Base-by-base conservation (phyloP, 2,329 filamentous ascomycete species). In the Rhynchosporium agropyri region DNA sequence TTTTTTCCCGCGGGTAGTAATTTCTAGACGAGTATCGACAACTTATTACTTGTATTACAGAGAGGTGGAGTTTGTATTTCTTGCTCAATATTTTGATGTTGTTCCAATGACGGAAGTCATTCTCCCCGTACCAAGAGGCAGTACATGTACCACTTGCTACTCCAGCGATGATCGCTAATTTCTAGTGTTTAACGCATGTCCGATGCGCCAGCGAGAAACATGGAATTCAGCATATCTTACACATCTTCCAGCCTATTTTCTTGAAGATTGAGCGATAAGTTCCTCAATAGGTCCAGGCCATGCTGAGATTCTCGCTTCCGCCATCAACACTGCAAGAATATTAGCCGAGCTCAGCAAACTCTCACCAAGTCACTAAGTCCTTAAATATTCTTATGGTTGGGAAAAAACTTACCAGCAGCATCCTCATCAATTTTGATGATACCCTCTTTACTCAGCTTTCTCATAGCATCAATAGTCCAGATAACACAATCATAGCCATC, bases 401-500 rank as follows among this genome's bases (percentile, higher is more conserved):
- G 3, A 28, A 7, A 15, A 40, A 20, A 40, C 51, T 40, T 38
- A 54, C 51, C 51, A 28, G 20, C 36, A 54, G 51, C n/a, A 28
- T 54, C 33, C 13, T 13, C 2, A 7, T 43, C 29, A 2, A 69
- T 15, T 36, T 63, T 57, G 6, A 69, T 60, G 10, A 70, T 15
- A 0, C 68, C 68, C 13, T 58, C 62, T 5, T 53, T 53, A 1
- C 42, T 31, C 20, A 71, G 36, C 2, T 65, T 63, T 3, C 29
- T 51, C 29, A 71, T 9, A 0, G 68, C 68, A 59, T 71, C 69
- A 1, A 57, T 49, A 1, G 65, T 68, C 69, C 69, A 71, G 5
- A 71, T 62, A 3, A 71, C 62, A 59, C 69, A 71, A 48, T 70
- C 66, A 43, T 70, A 71, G 5, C 67, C 69, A 12, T 66, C 68